These are phyloP conservation scores for Ilex aquifolium DNA, from an alignment of 257 asterid species.

Conservation along the genomic window DNA sequence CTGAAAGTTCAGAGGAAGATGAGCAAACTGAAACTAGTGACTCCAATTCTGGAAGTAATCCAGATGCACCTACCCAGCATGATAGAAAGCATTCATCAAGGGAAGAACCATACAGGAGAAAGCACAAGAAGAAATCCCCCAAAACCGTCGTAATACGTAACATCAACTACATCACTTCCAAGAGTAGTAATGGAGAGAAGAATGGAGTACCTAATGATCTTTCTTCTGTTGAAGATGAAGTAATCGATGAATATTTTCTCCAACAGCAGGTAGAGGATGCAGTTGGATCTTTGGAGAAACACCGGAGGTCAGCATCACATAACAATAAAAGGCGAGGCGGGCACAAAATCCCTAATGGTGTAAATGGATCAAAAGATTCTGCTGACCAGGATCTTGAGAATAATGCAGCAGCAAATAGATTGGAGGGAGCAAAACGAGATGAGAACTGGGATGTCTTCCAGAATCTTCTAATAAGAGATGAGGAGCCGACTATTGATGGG, in stretches of 20 bases:
- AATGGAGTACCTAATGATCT: constrained; percentile 40
- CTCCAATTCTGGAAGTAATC: constrained; percentile 36
- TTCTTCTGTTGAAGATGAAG: constrained; percentile 29
- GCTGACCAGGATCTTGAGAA: constrained; percentile 18
- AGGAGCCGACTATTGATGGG: constrained; percentile 31
- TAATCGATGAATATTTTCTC: constrained; percentile 51
- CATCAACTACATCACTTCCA: constrained; percentile 73
- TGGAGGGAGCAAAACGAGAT: constrained; percentile 30
- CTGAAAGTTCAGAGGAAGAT: constrained; percentile 52
- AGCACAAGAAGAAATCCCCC: constrained; percentile 57
- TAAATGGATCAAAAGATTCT: constrained; percentile 28
- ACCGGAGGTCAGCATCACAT: constrained; percentile 24
- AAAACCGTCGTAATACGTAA: constrained; percentile 82
- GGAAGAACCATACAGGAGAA: constrained; percentile 32
- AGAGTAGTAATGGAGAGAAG: constrained; percentile 50
- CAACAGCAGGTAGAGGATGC: constrained; percentile 61
- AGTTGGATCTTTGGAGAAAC: constrained; percentile 45
- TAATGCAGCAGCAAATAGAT: constrained; percentile 16
- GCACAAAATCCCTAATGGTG: constrained; percentile 6
- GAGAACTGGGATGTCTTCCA: constrained; percentile 70
- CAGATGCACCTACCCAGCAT: constrained; percentile 33
- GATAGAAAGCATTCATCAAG: constrained; percentile 37
- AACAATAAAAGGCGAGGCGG: constrained; percentile 30
- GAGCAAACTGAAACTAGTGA: constrained; percentile 44
- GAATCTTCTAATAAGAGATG: constrained; percentile 54